A percentile compares a stretch with the other conserved stretches of the same genome.
These are phyloP conservation scores for Pyrus betulifolia DNA, from an alignment of 306 rosid species.

Conservation along the genomic window DNA sequence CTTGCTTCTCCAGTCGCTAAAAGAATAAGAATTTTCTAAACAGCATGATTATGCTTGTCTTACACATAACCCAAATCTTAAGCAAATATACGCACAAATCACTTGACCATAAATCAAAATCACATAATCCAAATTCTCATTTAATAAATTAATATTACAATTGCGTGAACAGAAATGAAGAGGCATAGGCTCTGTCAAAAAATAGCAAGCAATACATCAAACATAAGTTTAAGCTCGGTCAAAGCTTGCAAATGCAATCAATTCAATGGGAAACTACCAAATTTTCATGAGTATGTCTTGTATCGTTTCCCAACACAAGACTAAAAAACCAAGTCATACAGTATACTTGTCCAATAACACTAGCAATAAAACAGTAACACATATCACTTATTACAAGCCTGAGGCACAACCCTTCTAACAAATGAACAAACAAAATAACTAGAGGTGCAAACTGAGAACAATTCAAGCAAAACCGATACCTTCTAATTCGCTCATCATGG, in stretches of 20 bases:
- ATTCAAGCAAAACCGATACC: constrained; percentile 32
- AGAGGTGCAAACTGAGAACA: neutral
- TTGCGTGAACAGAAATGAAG: neutral
- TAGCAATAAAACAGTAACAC: neutral
- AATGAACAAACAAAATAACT: neutral
- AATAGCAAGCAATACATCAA: neutral
- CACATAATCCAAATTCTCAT: neutral
- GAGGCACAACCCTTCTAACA: neutral
- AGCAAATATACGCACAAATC: neutral
- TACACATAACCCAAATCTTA: neutral
- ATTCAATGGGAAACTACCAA: neutral
- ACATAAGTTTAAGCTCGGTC: neutral
- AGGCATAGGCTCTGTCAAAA: neutral
- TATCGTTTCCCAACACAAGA: neutral
- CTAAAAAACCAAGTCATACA: constrained; percentile 1
- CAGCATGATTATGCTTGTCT: neutral
- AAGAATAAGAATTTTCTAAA: neutral
- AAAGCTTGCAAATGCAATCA: neutral
- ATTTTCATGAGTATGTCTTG: neutral
- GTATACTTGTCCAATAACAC: neutral
- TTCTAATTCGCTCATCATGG: constrained; percentile 77
- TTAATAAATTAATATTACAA: neutral
- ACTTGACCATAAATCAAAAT: neutral
- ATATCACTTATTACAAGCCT: neutral
- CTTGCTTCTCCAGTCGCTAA: neutral